Evolutionary conservation across 208 protist species (phyloP), one percentile per base, ranked within the genome.

Genomic region (Trypanosoma scelopori): DNA sequence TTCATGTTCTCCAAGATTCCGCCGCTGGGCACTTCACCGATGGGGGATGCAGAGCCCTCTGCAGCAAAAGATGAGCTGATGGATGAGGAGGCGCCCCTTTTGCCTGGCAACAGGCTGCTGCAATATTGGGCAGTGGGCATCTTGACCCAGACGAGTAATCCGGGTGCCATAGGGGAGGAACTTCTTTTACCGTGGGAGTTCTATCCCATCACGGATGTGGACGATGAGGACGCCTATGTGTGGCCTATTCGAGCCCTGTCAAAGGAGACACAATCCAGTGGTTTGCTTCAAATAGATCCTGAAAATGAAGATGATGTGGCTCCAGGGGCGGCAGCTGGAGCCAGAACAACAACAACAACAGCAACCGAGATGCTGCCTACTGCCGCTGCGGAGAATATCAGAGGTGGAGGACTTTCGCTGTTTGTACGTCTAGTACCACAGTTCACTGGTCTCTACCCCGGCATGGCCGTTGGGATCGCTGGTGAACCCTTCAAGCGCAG

Each of bases 391-490:
- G 9, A 50, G 12, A 49, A 42, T 7, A 13, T 3, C 18, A 32
- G 32, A 4, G 45, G 13, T 35, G 47, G 35, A 41, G 63, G 78
- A 4, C 55, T 95, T 27, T 90, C 86, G 5, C 74, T 95, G 16
- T 95, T 86, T 75, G 81, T 76, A 7, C 76, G 73, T 35, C 66
- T 84, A 18, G 63, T 84, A 12, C 57, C 56, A 3, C 60, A 73
- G 35, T 96, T 93, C 65, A 93, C 81, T 1, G 90, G 90, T 0
- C 65, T 96, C n/a, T 91, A 90, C 57, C 76, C 87, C 7, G 90
- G 90, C 27, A 91, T 90, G 80, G 85, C 80, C 0, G 65, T 96
- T 27, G 87, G 90, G 23, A 55, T 96, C 32, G 62, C 90, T n/a
- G 90, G 87, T 32, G 84, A 91, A n/a, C 74, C 85, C 0, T 89